Percentiles rank a stretch among this genome's conserved stretches.
Conservation (phyloP, 2,329 filamentous ascomycete species). For the Microascus cirrosus region DNA sequence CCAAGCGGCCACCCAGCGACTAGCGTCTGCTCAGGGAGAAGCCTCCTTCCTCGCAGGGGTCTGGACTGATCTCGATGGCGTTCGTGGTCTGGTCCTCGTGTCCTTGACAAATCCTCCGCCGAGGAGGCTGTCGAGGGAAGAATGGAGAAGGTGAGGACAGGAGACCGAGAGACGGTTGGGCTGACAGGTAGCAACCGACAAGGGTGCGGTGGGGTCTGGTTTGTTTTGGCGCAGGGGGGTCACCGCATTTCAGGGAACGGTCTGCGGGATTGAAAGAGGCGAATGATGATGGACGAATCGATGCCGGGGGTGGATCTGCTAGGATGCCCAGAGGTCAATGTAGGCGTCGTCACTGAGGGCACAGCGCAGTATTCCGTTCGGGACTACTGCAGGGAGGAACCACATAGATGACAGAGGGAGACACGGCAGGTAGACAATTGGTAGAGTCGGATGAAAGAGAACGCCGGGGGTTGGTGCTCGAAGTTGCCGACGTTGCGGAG, state of each 20-base stretch:
- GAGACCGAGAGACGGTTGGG: background rate
- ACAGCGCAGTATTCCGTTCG: background rate
- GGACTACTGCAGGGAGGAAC: background rate
- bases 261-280: constrained; percentile 1
- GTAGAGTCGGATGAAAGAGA: background rate
- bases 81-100: background rate
- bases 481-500: background rate
- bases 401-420: too few relatives aligned
- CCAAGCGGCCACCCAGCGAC: constrained; percentile 1
- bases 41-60: background rate
- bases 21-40: constrained; percentile 1
- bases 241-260: constrained; percentile 4
- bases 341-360: background rate
- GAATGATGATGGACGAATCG: constrained; percentile 1
- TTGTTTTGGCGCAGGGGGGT: constrained; percentile 3
- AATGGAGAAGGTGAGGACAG: constrained; percentile 1
- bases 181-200: background rate
- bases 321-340: background rate
- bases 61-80: background rate
- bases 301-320: background rate
- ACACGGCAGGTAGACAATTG: background rate
- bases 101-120: background rate
- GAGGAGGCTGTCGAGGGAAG: background rate
- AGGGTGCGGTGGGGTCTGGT: background rate
- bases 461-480: background rate